Conservation (phyloP, 2,329 filamentous ascomycete genomes). For the Chrysoporthe austroafricana region DNA sequence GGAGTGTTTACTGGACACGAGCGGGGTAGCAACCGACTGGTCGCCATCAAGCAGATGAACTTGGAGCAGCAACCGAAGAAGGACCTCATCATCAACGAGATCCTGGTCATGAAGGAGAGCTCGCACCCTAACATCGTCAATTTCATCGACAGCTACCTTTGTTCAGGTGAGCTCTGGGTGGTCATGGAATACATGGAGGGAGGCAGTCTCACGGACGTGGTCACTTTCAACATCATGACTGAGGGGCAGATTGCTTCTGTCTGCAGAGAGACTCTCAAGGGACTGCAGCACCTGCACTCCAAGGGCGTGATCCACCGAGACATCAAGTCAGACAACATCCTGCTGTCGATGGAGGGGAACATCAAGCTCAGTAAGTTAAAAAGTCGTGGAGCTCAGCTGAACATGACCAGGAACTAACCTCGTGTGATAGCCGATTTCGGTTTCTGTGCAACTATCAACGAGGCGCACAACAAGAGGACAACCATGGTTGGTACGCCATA, state of each 20-base stretch:
- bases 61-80: slow-evolving; percentile 98
- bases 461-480: slow-evolving; percentile 93
- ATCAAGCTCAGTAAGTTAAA: slow-evolving; percentile 97
- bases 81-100: slow-evolving; percentile 98
- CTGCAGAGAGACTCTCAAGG: slow-evolving; percentile 88
- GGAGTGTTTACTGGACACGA: slow-evolving; percentile 94
- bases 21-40: slow-evolving; percentile 79
- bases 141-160: slow-evolving; percentile 96
- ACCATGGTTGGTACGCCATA: slow-evolving; percentile 99
- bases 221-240: slow-evolving; percentile 99
- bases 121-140: slow-evolving; percentile 99
- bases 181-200: slow-evolving; percentile 99
- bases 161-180: slow-evolving; percentile 91
- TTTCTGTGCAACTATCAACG: slow-evolving; percentile 98
- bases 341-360: slow-evolving; percentile 89
- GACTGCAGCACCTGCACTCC: slow-evolving; percentile 92
- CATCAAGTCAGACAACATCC: slow-evolving; percentile 98
- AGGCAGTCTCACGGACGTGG: slow-evolving; percentile 94
- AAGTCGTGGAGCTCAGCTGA: slow-evolving; percentile 44
- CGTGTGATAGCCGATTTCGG: slow-evolving; percentile 80
- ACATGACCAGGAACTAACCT: slow-evolving; percentile 5
- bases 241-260: slow-evolving; percentile 97
- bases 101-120: slow-evolving; percentile 98
- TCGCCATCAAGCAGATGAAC: slow-evolving; percentile 99
- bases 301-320: slow-evolving; percentile 98